Evolutionary conservation across 192 early-diverging fungal genomes (phyloP).

Genomic region (Coemansia sp.): DNA sequence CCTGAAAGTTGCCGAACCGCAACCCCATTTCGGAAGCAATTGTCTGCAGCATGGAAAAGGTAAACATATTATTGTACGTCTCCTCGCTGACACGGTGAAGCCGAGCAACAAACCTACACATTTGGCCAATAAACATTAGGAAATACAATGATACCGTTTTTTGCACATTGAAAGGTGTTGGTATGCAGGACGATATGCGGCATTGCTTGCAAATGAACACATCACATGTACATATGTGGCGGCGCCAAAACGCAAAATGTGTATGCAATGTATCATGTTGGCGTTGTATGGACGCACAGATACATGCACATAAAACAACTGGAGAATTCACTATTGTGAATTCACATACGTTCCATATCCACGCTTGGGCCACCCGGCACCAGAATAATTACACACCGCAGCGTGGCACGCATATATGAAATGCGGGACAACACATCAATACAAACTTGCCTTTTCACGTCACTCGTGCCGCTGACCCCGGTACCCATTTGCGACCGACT

Average conservation of each 20-base stretch:
- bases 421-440: slow-evolving; percentile 3
- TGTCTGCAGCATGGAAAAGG: slow-evolving; percentile 61
- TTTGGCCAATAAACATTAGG: too few relatives aligned
- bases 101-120: slow-evolving; percentile 56
- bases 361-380: neutral
- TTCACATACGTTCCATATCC: neutral
- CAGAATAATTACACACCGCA: neutral
- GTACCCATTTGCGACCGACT: slow-evolving; percentile 61
- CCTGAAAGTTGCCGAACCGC: slow-evolving; percentile 60
- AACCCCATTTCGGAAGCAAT: slow-evolving; percentile 59
- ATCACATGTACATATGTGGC: neutral
- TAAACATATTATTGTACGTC: slow-evolving; percentile 67
- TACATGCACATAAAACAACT: neutral
- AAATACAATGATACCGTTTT: too few relatives aligned
- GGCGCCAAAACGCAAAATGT: neutral
- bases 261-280: neutral
- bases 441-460: slow-evolving; percentile 56
- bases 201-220: neutral
- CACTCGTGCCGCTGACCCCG: slow-evolving; percentile 55
- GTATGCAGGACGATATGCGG: too few relatives aligned
- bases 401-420: slow-evolving; percentile 18
- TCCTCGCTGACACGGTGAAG: slow-evolving; percentile 59
- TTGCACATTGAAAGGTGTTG: too few relatives aligned
- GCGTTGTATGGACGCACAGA: neutral
- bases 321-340: neutral